phyloP scores from a whole-genome alignment of 768 basidiomycete species.

The Lentinula edodes region DNA sequence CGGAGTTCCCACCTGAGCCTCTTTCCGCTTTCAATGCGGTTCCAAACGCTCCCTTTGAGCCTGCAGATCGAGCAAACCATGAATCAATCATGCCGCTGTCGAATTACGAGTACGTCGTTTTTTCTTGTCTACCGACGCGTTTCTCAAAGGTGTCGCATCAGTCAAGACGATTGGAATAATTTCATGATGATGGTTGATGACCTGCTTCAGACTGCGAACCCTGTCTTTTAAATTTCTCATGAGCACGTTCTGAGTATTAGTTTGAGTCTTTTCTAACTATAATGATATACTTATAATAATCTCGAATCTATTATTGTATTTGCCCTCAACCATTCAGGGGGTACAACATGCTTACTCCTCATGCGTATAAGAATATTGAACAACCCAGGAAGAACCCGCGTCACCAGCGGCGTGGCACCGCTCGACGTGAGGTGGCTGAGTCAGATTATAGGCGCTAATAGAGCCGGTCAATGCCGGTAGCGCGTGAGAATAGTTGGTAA shows the following conservation, averaged over 20 bases:
- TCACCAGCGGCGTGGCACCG: too few species aligned
- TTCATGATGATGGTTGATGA: constrained; percentile 1
- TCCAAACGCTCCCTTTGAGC: neutral
- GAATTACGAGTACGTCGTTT: neutral
- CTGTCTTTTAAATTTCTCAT: neutral
- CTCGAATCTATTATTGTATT: too few species aligned
- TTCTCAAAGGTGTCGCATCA: neutral
- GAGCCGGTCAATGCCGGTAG: neutral
- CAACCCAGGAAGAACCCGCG: too few species aligned
- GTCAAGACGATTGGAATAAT: constrained; percentile 1
- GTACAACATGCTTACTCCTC: too few species aligned
- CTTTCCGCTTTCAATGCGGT: neutral
- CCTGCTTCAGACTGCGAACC: neutral
- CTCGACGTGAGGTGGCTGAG: too few species aligned
- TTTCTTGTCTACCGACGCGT: neutral
- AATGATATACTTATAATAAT: too few species aligned
- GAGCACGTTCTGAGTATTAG: too few species aligned
- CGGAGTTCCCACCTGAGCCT: neutral
- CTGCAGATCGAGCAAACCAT: neutral
- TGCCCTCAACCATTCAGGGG: too few species aligned
- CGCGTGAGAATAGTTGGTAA: neutral
- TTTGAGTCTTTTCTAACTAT: too few species aligned
- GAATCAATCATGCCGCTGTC: neutral
- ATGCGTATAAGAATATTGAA: too few species aligned
- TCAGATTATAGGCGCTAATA: too few species aligned